Percentiles rank a stretch among this genome's conserved stretches.
phyloP scores from a whole-genome alignment of 2,329 filamentous ascomycete species.

The Beauveria australis region DNA sequence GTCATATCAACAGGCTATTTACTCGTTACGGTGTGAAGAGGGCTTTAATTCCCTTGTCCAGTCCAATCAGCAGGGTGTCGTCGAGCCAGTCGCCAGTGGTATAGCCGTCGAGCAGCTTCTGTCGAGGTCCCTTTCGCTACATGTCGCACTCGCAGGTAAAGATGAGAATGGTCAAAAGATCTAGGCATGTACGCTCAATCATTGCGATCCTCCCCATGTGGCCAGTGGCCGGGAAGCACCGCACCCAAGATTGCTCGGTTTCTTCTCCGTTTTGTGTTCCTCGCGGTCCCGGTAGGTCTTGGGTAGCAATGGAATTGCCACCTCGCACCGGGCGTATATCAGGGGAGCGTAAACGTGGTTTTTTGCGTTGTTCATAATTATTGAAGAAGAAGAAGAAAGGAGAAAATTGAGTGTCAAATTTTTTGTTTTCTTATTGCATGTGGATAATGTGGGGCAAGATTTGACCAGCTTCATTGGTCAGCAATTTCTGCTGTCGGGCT shows the following conservation, averaged over 20 bases:
- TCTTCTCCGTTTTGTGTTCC: conserved; percentile 45
- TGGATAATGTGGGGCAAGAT: conserved; percentile 2
- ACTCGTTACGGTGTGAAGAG: too few species aligned
- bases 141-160: background rate
- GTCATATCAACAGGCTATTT: too few species aligned
- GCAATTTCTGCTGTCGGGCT: background rate
- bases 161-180: background rate
- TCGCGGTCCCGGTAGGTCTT: conserved; percentile 37
- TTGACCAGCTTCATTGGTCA: background rate
- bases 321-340: conserved; percentile 36
- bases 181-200: conserved; percentile 46
- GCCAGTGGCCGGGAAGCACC: conserved; percentile 40
- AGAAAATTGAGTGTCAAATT: conserved; percentile 8
- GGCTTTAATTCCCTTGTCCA: too few species aligned
- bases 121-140: background rate
- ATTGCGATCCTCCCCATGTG: conserved; percentile 49
- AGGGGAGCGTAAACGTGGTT: conserved; percentile 34
- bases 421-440: conserved; percentile 4
- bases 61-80: too few species aligned
- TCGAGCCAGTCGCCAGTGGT: background rate
- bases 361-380: conserved; percentile 38
- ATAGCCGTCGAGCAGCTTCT: background rate
- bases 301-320: conserved; percentile 32
- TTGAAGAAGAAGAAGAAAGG: conserved; percentile 21
- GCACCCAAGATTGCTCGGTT: conserved; percentile 52